Evolutionary conservation across 2,329 filamentous ascomycete species (phyloP), one percentile per base, ranked within the genome.

Genomic region (Paecilomyces sp.): DNA sequence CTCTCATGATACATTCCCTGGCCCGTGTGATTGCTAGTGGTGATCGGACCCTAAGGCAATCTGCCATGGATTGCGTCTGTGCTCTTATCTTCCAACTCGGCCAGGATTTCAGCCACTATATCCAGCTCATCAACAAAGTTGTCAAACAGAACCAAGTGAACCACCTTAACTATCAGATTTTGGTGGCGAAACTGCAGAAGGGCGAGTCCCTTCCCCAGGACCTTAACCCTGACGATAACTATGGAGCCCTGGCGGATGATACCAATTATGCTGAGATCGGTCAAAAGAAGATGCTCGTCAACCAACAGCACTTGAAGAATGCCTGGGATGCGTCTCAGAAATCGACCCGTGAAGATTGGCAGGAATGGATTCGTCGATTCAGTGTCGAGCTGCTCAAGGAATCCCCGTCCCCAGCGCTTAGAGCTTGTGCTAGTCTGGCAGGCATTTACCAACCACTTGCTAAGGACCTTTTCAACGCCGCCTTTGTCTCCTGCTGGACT

Each of bases 401-500:
- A 72, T 97, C 92, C 1, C 95, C 94, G 2, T 96, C 97, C 65
- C 94, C 97, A 69, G 93, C 95, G 8, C 81, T 99, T 1, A 85
- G 94, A 64, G 94, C 94, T 52, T 99, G 95, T 72, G 94, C 93
- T 47, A 90, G 89, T 60, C 80, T 99, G 41, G 94, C 92, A 31
- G 93, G 90, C 65, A 88, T 94, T 13, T 97, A 97, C 74, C 87
- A 92, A 41, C 93, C 94, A 0, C 83, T 99, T 47, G 92, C 95
- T 11, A 88, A 91, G 60, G 93, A 95, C 68, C 81, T 99, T 2
- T 99, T 99, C 83, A 99, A 99, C 73, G 96, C 94, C 13, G 94
- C 94, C 0, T 99, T 99, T 68, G 93, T 97, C 1, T 97, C 93
- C 3, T 99, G 94, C 75, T 99, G 94, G 94, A 96, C 92, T 56